Evolutionary conservation across 352 stramenopile genomes (phyloP).

Genomic region (Pythium coloratum): DNA sequence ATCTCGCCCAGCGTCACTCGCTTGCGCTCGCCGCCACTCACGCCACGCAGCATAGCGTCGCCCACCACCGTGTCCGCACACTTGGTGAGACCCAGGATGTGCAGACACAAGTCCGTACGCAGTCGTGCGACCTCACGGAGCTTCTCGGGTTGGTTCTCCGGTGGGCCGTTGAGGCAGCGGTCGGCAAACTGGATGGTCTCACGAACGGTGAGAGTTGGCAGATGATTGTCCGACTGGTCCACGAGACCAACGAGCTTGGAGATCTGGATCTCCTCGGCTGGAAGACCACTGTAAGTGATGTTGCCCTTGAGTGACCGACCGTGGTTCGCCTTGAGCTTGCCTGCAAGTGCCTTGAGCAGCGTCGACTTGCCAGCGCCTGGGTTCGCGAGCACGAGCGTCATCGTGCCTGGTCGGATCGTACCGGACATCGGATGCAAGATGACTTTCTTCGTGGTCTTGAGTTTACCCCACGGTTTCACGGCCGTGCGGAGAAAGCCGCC

Average conservation of each 20-base stretch:
- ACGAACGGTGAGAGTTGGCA: constrained; percentile 87
- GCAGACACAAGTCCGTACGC: constrained; percentile 49
- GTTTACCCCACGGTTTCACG: too few species aligned
- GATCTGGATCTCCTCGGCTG: constrained; percentile 45
- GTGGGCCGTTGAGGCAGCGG: constrained; percentile 69
- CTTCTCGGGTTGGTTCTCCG: constrained; percentile 63
- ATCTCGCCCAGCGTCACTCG: constrained; percentile 92
- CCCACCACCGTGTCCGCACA: constrained; percentile 89
- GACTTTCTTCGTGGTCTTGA: constrained; percentile 34
- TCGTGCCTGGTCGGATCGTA: constrained; percentile 56
- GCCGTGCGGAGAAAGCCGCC: constrained; percentile 28
- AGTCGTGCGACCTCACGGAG: constrained; percentile 51
- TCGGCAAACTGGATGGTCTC: constrained; percentile 95
- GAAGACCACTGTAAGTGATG: constrained; percentile 50
- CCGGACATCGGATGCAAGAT: constrained; percentile 70
- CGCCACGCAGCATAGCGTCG: constrained; percentile 77
- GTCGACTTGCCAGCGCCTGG: constrained; percentile 66
- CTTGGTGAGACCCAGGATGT: constrained; percentile 69
- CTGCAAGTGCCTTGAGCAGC: constrained; percentile 57
- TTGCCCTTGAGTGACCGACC: constrained; percentile 36
- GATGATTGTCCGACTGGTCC: constrained; percentile 82
- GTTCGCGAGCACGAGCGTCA: constrained; percentile 66
- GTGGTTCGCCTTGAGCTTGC: constrained; percentile 45
- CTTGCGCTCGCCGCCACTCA: constrained; percentile 86
- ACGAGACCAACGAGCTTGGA: constrained; percentile 66